Evolutionary conservation across 225 moss, liverwort and hornwort genomes (phyloP).

Genomic region (Thuidium tamariscinum): DNA sequence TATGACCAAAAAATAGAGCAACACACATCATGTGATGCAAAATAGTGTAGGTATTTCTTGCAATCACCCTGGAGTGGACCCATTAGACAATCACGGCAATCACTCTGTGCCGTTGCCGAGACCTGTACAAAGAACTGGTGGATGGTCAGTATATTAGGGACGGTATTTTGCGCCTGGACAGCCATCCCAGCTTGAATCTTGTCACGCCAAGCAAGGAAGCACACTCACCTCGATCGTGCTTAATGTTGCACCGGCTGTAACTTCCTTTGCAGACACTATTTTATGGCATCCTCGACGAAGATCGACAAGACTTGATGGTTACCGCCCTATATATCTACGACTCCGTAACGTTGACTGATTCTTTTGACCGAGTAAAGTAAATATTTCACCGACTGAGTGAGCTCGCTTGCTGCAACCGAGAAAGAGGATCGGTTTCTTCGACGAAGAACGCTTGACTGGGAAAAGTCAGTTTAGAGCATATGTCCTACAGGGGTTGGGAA

Average conservation of each 20-base stretch:
- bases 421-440: background rate
- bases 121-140: background rate
- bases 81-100: background rate
- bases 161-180: background rate
- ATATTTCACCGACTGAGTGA: background rate
- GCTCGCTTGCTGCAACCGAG: background rate
- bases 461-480: too few relatives aligned
- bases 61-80: too few relatives aligned
- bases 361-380: background rate
- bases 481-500: background rate
- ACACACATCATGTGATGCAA: too few relatives aligned
- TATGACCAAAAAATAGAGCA: too few relatives aligned
- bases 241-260: too few relatives aligned
- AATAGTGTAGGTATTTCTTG: too few relatives aligned
- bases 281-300: background rate
- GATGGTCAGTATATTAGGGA: too few relatives aligned
- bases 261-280: background rate
- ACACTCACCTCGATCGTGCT: background rate
- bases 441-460: background rate
- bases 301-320: background rate
- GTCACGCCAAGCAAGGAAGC: background rate
- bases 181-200: background rate
- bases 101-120: background rate
- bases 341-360: background rate
- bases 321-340: too few relatives aligned